Evolutionary conservation across 2,329 filamentous ascomycete species (phyloP).

Genomic region (Alternaria hordeiaustralica): DNA sequence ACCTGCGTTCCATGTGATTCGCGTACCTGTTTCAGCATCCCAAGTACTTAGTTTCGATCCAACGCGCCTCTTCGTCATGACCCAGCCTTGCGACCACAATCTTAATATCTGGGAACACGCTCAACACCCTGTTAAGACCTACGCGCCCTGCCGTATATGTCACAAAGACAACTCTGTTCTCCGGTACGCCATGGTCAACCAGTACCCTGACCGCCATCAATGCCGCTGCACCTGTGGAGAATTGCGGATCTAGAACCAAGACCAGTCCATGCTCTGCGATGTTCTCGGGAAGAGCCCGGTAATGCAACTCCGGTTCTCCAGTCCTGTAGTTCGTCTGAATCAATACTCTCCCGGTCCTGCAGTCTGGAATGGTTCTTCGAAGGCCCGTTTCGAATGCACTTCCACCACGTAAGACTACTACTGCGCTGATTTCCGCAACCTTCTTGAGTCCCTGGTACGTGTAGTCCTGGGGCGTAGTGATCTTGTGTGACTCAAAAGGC

Average conservation of each 20-base stretch:
- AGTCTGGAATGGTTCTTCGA: constrained; percentile 90
- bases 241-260: constrained; percentile 88
- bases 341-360: constrained; percentile 83
- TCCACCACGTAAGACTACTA: constrained; percentile 87
- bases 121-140: constrained; percentile 82
- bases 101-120: constrained; percentile 85
- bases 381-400: constrained; percentile 87
- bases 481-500: constrained; percentile 67
- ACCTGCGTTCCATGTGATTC: background rate
- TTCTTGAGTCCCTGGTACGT: constrained; percentile 74
- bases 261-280: constrained; percentile 80
- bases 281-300: constrained; percentile 75
- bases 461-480: constrained; percentile 74
- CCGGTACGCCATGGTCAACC: constrained; percentile 87
- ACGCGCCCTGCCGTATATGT: constrained; percentile 88
- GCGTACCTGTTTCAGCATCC: constrained; percentile 68
- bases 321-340: constrained; percentile 78
- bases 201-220: constrained; percentile 97
- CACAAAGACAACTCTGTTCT: constrained; percentile 87
- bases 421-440: constrained; percentile 71
- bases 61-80: constrained; percentile 81
- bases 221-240: constrained; percentile 84
- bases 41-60: constrained; percentile 90
- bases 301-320: constrained; percentile 92
- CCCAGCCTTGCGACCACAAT: constrained; percentile 86